Base-by-base conservation (phyloP, 345 rosid species). In the Turnera subulata region DNA sequence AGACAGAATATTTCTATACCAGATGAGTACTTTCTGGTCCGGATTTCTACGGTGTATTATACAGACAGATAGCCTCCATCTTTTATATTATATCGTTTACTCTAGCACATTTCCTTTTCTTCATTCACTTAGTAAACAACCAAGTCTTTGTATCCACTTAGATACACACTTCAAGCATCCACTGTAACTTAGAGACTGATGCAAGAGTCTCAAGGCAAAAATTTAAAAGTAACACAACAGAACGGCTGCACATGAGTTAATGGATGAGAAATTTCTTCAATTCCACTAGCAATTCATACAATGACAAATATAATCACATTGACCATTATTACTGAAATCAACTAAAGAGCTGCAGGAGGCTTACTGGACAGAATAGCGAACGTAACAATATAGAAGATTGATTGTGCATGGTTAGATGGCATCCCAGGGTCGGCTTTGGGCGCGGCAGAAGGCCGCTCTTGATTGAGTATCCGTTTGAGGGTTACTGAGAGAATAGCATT, bases 401-500 rank as follows among this genome's bases (percentile, higher is more conserved):
- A 79, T 53, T 84, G 91, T 6, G 91, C 97, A 51, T 89, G 97
- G 54, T 91, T 81, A 53, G 97, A 89, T 22, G 95, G 97, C 97
- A 89, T 89, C 49, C 95, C 97, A 19, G 97, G 61, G 68, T 64
- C 68, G 37, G 61, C 46, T 49, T 49, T 55, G 26, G n/a, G 17
- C 5, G 53, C 23, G 7, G 68, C 24, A 37, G 17, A 33, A 9
- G 68, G 68, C 8, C 68, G 26, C 55, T 64, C 68, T 24, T 64
- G 68, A 29, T 64, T 55, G 20, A 64, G 17, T n/a, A 38, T 46
- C 17, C 39, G 44, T 19, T 64, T 64, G 8, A 64, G 61, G 9
- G n/a, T 55, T 5, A 37, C 40, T 8, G 68, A 64, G 39, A 55
- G 25, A 35, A 47, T 48, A 6, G 53, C 17, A 38, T 64, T 64